phyloP scores from a whole-genome alignment of 768 basidiomycete genomes.

The Suillus cothurnatus region DNA sequence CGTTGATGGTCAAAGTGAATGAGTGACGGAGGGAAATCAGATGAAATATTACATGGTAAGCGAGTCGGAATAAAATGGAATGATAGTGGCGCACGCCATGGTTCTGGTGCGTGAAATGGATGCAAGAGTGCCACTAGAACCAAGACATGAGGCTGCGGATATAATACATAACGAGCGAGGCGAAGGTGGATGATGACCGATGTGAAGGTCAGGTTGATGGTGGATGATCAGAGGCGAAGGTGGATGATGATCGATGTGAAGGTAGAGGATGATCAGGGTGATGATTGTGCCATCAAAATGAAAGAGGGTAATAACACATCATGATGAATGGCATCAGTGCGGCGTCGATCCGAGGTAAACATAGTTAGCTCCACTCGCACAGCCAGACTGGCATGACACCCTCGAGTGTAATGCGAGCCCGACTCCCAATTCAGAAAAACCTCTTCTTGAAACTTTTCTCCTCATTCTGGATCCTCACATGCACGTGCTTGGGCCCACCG shows the following conservation, averaged over 20 bases:
- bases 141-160: conserved; percentile 1
- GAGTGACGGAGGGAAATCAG: not conserved
- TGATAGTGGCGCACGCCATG: conserved; percentile 6
- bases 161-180: conserved; percentile 3
- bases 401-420: not conserved
- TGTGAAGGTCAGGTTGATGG: conserved; percentile 2
- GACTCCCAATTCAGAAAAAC: conserved; percentile 55
- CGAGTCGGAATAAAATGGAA: not conserved
- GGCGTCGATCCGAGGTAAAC: not conserved
- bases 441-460: conserved; percentile 74
- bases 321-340: not conserved
- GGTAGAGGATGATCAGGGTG: conserved; percentile 5
- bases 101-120: conserved; percentile 3
- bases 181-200: not conserved
- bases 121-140: conserved; percentile 7
- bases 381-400: not conserved
- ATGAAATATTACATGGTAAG: conserved; percentile 1
- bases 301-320: not conserved
- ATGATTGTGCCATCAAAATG: not conserved
- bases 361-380: not conserved
- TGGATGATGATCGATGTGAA: conserved; percentile 1
- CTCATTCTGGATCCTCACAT: conserved; percentile 73
- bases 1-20: not conserved
- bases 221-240: conserved; percentile 5
- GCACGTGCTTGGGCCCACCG: conserved; percentile 56